Conservation (phyloP, 2,329 filamentous ascomycete species). For the Aspergillus costaricaensis region DNA sequence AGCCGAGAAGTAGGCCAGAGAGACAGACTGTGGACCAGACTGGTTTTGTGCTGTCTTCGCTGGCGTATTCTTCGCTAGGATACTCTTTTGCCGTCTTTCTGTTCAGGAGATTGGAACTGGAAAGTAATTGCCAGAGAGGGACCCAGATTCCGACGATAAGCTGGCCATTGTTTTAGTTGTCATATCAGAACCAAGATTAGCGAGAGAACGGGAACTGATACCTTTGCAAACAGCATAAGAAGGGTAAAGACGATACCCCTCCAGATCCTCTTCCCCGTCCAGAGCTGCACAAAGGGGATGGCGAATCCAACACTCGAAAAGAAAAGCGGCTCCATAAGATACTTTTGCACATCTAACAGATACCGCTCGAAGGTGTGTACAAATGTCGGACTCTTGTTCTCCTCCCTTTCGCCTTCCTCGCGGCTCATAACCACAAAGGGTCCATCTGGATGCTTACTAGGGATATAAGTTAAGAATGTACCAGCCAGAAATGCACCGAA, state of each 20-base stretch:
- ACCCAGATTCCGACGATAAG: too few species aligned
- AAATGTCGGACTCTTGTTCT: conserved; percentile 41
- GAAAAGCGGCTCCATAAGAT: conserved; percentile 37
- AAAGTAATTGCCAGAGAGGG: too few species aligned
- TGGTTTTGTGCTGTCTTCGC: conserved; percentile 14
- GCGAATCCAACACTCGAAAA: conserved; percentile 37
- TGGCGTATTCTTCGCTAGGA: too few species aligned
- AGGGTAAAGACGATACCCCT: conserved; percentile 32
- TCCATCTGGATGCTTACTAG: conserved; percentile 38
- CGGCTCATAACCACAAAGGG: conserved; percentile 40
- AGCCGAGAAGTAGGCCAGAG: conserved; percentile 30
- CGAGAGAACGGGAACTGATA: conserved; percentile 3
- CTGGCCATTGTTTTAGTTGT: too few species aligned
- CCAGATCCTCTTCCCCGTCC: conserved; percentile 37
- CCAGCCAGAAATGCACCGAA: conserved; percentile 43
- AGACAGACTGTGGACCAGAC: conserved; percentile 17
- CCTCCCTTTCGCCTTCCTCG: conserved; percentile 36
- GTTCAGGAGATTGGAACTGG: too few species aligned
- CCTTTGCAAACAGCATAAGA: conserved; percentile 35
- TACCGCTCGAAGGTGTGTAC: conserved; percentile 44
- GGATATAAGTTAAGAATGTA: conserved; percentile 39
- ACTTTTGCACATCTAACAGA: conserved; percentile 36
- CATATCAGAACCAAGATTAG: too few species aligned
- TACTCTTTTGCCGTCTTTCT: too few species aligned
- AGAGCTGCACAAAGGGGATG: conserved; percentile 35